Evolutionary conservation across 2,329 filamentous ascomycete species (phyloP).

Genomic region (Podosphaera fusca): DNA sequence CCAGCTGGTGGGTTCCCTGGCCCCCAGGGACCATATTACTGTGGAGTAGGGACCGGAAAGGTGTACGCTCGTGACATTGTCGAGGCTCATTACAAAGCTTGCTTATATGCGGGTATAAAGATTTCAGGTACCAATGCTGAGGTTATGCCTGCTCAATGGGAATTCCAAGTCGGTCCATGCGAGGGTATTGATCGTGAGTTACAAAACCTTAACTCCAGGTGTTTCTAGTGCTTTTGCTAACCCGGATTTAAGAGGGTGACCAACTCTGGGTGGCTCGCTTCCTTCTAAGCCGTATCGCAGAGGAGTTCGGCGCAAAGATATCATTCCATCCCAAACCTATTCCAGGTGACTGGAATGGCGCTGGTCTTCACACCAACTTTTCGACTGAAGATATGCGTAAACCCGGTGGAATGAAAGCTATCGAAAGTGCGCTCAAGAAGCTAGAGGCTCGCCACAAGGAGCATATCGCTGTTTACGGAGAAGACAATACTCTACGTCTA

Average conservation of each 20-base stretch:
- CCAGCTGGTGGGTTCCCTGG: constrained; percentile 57
- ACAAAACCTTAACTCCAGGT: not conserved
- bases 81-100: constrained; percentile 74
- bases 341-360: constrained; percentile 89
- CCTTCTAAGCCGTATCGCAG: constrained; percentile 72
- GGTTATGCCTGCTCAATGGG: constrained; percentile 96
- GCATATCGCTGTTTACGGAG: constrained; percentile 84
- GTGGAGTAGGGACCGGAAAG: constrained; percentile 90
- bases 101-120: constrained; percentile 68
- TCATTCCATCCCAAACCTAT: constrained; percentile 93
- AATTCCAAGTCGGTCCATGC: constrained; percentile 90
- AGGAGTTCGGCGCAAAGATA: constrained; percentile 92
- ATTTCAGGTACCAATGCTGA: constrained; percentile 98
- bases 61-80: constrained; percentile 97
- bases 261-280: constrained; percentile 88
- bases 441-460: constrained; percentile 54
- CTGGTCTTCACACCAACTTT: constrained; percentile 83
- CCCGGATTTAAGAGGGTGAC: constrained; percentile 48
- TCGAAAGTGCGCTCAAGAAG: constrained; percentile 70
- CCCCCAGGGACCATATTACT: constrained; percentile 86
- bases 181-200: constrained; percentile 54
- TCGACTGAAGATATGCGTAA: constrained; percentile 71
- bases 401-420: constrained; percentile 87
- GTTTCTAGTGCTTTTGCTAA: constrained; percentile 8
- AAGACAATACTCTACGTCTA: constrained; percentile 85